Percentiles rank a stretch among this genome's conserved stretches.
These are phyloP conservation scores for Jaltomata sinuosa DNA, from an alignment of 257 asterid genomes.

Conservation along the genomic window DNA sequence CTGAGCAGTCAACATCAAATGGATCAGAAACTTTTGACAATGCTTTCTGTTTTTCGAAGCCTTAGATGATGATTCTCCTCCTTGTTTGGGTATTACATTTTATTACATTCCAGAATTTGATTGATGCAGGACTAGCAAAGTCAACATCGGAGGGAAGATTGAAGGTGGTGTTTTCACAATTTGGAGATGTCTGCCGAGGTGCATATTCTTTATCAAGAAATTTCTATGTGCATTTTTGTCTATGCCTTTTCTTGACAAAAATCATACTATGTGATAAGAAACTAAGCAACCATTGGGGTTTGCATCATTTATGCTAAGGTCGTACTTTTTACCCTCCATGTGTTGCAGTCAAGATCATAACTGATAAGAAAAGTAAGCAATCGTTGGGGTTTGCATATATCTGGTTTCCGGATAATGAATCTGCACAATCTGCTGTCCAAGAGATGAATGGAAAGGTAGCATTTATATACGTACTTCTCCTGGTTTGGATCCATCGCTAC, in stretches of 20 bases:
- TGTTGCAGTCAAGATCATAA: constrained; percentile 3
- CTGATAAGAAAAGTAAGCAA: constrained; percentile 2
- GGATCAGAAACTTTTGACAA: neutral
- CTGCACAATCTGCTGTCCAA: neutral
- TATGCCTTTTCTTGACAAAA: neutral
- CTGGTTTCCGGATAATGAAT: neutral
- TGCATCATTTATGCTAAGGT: neutral
- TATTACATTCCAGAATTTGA: neutral
- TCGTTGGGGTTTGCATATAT: constrained; percentile 2
- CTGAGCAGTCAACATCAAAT: neutral
- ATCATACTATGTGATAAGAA: neutral
- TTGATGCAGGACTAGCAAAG: constrained; percentile 5
- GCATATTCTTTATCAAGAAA: neutral
- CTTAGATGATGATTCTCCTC: neutral
- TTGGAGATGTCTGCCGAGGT: constrained; percentile 2
- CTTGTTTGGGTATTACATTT: neutral
- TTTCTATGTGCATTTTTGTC: neutral
- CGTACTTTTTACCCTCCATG: neutral
- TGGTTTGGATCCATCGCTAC: neutral
- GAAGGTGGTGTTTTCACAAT: constrained; percentile 2
- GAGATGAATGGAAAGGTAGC: constrained; percentile 9
- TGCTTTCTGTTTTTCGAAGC: neutral
- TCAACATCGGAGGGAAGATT: constrained; percentile 1
- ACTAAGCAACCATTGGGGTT: neutral
- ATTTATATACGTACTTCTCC: neutral